Percentiles rank a stretch among this genome's conserved stretches.
Evolutionary conservation across 495 filamentous ascomycete genomes (phyloP).

Genomic region (Penicillium verhagenii): DNA sequence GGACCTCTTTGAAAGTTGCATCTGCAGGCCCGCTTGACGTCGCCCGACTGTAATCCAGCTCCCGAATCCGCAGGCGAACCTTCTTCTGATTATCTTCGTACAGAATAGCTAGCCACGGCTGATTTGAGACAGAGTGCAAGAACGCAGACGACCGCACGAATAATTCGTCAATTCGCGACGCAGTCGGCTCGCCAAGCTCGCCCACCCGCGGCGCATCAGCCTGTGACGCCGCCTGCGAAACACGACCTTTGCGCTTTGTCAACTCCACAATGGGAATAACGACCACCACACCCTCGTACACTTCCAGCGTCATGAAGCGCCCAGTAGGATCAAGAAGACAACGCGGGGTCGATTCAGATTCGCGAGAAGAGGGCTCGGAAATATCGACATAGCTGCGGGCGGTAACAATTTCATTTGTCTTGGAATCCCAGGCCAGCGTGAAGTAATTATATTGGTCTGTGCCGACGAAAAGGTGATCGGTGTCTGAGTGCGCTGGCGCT

Average conservation of each 20-base stretch:
- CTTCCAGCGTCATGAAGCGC: slow-evolving; percentile 76
- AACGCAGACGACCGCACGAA: slow-evolving; percentile 82
- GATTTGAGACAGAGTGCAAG: slow-evolving; percentile 65
- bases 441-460: slow-evolving; percentile 90
- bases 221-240: slow-evolving; percentile 22
- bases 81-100: slow-evolving; percentile 71
- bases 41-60: slow-evolving; percentile 50
- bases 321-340: slow-evolving; percentile 82
- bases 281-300: slow-evolving; percentile 86
- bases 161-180: slow-evolving; percentile 79
- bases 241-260: slow-evolving; percentile 50
- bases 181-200: slow-evolving; percentile 65
- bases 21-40: slow-evolving; percentile 44
- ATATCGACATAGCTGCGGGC: slow-evolving; percentile 68
- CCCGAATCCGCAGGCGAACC: slow-evolving; percentile 59
- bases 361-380: slow-evolving; percentile 74
- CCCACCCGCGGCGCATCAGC: slow-evolving; percentile 46
- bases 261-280: slow-evolving; percentile 66
- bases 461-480: slow-evolving; percentile 89
- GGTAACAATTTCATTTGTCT: slow-evolving; percentile 61
- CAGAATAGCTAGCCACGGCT: slow-evolving; percentile 78
- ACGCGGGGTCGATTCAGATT: slow-evolving; percentile 70
- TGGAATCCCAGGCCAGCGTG: slow-evolving; percentile 76
- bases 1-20: slow-evolving; percentile 52
- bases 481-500: slow-evolving; percentile 66